These are phyloP conservation scores for Gossypium herbaceum DNA, from an alignment of 345 rosid genomes.

Conservation along the genomic window DNA sequence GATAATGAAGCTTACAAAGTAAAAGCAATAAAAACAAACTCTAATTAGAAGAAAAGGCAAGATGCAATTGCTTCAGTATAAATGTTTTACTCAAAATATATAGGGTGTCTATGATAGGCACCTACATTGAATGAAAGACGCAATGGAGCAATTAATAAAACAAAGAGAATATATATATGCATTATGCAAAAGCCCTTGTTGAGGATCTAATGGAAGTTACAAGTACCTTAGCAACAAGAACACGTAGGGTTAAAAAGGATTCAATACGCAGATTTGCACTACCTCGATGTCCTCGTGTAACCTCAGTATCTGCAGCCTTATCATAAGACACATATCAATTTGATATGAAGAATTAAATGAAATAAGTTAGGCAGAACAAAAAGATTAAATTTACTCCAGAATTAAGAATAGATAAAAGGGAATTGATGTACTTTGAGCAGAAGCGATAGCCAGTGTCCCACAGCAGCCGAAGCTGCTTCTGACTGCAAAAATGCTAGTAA, in stretches of 20 bases:
- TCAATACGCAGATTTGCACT: constrained; percentile 73
- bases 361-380: background rate
- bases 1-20: background rate
- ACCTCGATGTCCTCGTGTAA: constrained; percentile 76
- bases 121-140: background rate
- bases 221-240: constrained; percentile 86
- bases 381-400: background rate
- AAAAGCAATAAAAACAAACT: background rate
- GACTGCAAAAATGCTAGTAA: constrained; percentile 79
- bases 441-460: constrained; percentile 95
- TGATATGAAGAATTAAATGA: background rate
- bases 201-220: background rate
- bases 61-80: background rate
- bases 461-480: constrained; percentile 65
- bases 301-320: constrained; percentile 90
- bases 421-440: constrained; percentile 59
- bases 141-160: background rate
- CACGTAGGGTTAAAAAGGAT: constrained; percentile 66
- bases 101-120: background rate
- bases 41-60: background rate
- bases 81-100: background rate
- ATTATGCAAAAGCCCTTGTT: constrained; percentile 1
- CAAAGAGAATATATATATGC: background rate
- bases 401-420: constrained; percentile 7
- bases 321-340: constrained; percentile 25